phyloP scores from a whole-genome alignment of 305 asterid genomes.

The Fraxinus sp. region DNA sequence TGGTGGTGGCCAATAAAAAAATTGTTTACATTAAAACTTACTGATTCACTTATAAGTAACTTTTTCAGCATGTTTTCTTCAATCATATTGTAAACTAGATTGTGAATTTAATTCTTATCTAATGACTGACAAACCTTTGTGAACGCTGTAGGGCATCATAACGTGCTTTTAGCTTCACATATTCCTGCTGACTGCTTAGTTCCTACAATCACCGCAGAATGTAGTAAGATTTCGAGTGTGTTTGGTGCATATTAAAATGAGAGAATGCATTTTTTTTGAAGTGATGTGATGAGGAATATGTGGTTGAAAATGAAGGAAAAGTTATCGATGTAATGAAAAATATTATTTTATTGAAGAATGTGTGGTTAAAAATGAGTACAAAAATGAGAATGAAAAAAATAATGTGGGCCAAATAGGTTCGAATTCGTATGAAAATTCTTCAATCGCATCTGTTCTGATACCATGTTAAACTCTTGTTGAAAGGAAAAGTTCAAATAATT shows the following conservation, averaged over 20 bases:
- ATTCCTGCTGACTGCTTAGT: constrained; percentile 69
- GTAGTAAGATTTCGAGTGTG: background rate
- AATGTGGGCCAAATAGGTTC: too few species aligned
- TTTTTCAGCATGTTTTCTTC: background rate
- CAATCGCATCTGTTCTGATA: background rate
- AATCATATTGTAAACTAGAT: background rate
- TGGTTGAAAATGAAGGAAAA: too few species aligned
- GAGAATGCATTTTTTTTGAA: too few species aligned
- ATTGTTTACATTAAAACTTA: background rate
- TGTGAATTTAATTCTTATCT: background rate
- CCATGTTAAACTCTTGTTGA: background rate
- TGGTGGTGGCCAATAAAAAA: background rate
- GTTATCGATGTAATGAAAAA: too few species aligned
- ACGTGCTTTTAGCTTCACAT: constrained; percentile 60
- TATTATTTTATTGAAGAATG: too few species aligned
- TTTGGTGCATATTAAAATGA: too few species aligned
- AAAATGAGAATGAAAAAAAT: too few species aligned
- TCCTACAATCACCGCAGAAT: constrained; percentile 33
- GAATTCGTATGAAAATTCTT: background rate
- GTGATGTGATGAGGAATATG: too few species aligned
- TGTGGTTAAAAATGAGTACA: too few species aligned
- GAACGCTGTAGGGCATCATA: constrained; percentile 60
- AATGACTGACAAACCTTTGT: constrained; percentile 40
- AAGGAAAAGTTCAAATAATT: background rate
- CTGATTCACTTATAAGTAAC: background rate